Base-by-base conservation (phyloP, 805 yeast species). In the Millerago galiae region DNA sequence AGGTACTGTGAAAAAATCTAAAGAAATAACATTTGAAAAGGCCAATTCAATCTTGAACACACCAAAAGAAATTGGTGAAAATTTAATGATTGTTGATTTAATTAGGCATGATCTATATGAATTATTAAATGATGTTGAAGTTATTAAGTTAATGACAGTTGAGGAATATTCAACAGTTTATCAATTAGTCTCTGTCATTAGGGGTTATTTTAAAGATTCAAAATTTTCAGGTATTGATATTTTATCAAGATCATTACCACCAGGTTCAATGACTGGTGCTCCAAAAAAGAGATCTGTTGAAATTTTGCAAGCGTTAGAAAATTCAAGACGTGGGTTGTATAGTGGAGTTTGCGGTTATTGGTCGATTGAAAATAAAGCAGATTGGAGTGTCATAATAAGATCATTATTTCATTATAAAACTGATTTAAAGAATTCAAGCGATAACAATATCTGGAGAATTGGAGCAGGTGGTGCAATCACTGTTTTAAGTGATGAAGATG, bases 401-500 rank as follows among this genome's bases (percentile, higher is more conserved):
- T 86, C 96, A 2, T 70, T 88, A 40, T 88, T 78, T 59, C 75
- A 75, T 44, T 85, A 87, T 58, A 56, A 65, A 18, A 65, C 72
- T 30, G 88, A 81, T 51, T 12, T 53, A 2, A 55, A 53, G 5
- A 52, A 49, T 34, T 44, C 42, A 2, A 47, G 49, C 1, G 48
- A 54, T 12, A 63, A 65, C 2, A 56, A 59, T 8, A 55, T 65
- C 6, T 93, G 96, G 95, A 70, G 88, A 48, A 77, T 91, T 42
- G 99, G 99, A 1, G 99, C 99, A 8, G 99, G 99, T 13, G 99
- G 99, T 4, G 99, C 98, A 14, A 80, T 93, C 35, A 93, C 98
- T 0, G 90, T 89, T 3, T 67, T 93, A 46, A 87, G 96, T 58
- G 79, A 86, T 21, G 67, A 71, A n/a, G 77, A 76, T 18, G 91